Base-by-base conservation (phyloP, 2,329 filamentous ascomycete species). In the Aureobasidium sp. region DNA sequence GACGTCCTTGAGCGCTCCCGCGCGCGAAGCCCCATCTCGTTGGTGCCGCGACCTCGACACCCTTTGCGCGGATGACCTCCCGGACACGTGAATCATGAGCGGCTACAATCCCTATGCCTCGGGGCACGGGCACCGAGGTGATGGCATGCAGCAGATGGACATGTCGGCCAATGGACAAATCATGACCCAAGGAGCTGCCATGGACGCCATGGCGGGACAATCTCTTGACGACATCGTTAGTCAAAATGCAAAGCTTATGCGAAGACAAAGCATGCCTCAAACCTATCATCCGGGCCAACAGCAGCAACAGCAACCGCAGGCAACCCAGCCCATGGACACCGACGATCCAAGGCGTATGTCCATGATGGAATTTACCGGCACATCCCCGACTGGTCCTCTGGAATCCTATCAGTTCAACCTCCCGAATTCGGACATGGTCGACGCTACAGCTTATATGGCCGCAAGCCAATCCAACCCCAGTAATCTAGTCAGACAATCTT, bases 161-260 rank as follows among this genome's bases (percentile, higher is more conserved):
- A 36, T 49, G 15, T 59, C 62, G 34, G 45, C 50, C 60, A 71
- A 67, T 45, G 68, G 42, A 39, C 41, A 58, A 29, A 71, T 75
- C 67, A 68, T 69, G 60, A 63, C 60, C 29, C 58, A 65, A 45
- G 57, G 50, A 42, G 65, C 67, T 45, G 67, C 57, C 57, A 69
- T 72, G 64, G 64, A 67, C 60, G 55, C 65, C 59, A 69, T 77
- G 45, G 77, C 77, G 13, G 78, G 79, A 54, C 84, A 88, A 67
- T 85, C 85, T n/a, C 78, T 90, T 66, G 86, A 90, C 73, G 86
- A 89, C 66, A 89, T 90, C 57, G 83, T 90, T 63, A 79, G 78
- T 65, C 82, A 85, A 65, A 89, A 88, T 68, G 81, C 83, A 48
- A 81, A 81, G 67, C 81, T 85, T 65, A 77, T 88, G 45, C 80